Evolutionary conservation across 73 alveolate species (phyloP).

Genomic region (Diophrys appendiculata): DNA sequence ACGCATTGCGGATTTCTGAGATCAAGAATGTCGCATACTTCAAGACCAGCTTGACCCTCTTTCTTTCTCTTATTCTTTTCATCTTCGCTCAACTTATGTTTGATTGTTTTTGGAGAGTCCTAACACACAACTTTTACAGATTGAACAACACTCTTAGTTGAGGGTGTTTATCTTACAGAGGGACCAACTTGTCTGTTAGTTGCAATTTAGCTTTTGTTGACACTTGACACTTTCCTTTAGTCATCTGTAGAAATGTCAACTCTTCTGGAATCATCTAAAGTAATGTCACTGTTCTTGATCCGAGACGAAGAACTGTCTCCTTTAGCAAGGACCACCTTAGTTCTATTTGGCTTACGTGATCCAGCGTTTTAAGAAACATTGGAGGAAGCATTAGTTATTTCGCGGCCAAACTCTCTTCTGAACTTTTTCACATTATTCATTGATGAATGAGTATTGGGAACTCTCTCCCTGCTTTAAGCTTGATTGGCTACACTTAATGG

Average conservation of each 20-base stretch:
- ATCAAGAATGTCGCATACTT: slow-evolving; percentile 34
- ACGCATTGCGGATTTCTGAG: slow-evolving; percentile 44
- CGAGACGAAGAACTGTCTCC: background rate
- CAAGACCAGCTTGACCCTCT: background rate
- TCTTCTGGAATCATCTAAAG: background rate
- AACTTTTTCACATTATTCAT: background rate
- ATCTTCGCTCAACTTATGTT: background rate
- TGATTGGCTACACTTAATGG: background rate
- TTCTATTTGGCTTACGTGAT: background rate
- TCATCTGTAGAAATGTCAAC: background rate
- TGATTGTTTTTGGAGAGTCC: background rate
- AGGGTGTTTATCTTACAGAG: background rate
- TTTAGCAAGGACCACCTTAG: background rate
- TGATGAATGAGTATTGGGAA: background rate
- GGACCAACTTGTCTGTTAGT: background rate
- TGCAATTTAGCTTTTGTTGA: background rate
- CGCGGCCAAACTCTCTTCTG: slow-evolving; percentile 16
- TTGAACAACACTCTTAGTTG: background rate
- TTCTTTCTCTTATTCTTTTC: background rate
- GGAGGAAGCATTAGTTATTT: slow-evolving; percentile 5
- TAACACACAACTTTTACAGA: background rate
- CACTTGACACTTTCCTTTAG: no score
- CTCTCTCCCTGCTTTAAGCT: background rate
- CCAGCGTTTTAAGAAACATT: background rate
- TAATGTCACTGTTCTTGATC: background rate